Evolutionary conservation across 2,329 filamentous ascomycete genomes (phyloP), one percentile per base, ranked within the genome.

Genomic region (Xylariaceae sp.): DNA sequence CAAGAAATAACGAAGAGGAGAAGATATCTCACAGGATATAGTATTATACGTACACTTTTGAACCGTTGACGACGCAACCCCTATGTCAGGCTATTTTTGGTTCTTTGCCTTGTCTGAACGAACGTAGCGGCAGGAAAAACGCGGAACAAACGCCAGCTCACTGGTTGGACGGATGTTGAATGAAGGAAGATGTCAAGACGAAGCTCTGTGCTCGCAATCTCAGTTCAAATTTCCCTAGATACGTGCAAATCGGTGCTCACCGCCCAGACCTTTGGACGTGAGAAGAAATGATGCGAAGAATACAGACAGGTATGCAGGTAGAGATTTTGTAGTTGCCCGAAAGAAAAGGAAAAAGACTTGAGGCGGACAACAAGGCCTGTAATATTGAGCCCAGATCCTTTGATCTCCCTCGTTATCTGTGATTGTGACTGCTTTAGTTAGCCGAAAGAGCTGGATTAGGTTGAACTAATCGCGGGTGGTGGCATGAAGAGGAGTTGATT

Each of bases 191-290:
- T 63, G 58, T 64, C 75, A 80, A 84, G 82, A 86, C 76, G 82
- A 84, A 85, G 84, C 84, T 87, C 83, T 86, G 76, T 86, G 81
- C 84, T 84, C 81, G 74, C 77, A 74, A 74, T 79, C 79, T 76
- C 62, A 57, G 49, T 52, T n/a, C 61, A 55, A 54, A 46, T 56
- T 49, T 60, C 43, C 31, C 56, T 49, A 61, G 43, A 50, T 62
- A 56, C 64, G 60, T 52, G 53, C 56, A 33, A 46, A 56, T 26
- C 36, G 53, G 57, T 63, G 61, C 52, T 34, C 39, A 36, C 23
- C 34, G 50, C 49, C 48, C 54, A 61, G 47, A 33, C 50, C 21
- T 52, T 26, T 19, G 29, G 37, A 53, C 24, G 40, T 44, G 14
- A 43, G 21, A 57, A 40, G 16, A 52, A 44, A 52, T 57, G 62